Conservation (phyloP, 306 rosid species). For the Vigna trinervia region DNA sequence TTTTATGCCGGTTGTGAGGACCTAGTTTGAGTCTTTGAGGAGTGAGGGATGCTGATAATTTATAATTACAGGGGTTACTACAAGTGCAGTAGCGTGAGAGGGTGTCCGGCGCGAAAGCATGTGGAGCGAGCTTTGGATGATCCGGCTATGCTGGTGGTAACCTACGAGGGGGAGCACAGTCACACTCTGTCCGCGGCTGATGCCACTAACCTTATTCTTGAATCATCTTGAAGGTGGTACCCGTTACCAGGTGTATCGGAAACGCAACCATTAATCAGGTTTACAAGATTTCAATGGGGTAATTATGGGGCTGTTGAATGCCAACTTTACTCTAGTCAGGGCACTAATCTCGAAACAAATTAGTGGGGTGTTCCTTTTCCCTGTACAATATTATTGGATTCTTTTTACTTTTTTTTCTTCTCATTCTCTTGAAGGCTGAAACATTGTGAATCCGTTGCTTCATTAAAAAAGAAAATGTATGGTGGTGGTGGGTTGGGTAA, state of each 20-base stretch:
- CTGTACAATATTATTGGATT: slow-evolving; percentile 57
- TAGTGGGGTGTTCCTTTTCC: slow-evolving; percentile 58
- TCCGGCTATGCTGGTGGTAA: slow-evolving; percentile 78
- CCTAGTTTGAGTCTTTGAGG: neutral
- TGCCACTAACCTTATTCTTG: slow-evolving; percentile 73
- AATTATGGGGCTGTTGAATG: slow-evolving; percentile 43
- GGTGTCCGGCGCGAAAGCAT: slow-evolving; percentile 90
- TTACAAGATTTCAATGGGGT: slow-evolving; percentile 28
- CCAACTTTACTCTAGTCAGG: slow-evolving; percentile 40
- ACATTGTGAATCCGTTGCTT: slow-evolving; percentile 50
- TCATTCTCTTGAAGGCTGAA: slow-evolving; percentile 38
- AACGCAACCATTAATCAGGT: neutral
- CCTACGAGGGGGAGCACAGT: slow-evolving; percentile 87
- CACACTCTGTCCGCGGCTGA: slow-evolving; percentile 69
- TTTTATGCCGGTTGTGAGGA: neutral
- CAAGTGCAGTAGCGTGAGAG: slow-evolving; percentile 92
- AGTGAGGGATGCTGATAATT: neutral
- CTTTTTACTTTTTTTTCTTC: slow-evolving; percentile 39
- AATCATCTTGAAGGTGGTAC: slow-evolving; percentile 57
- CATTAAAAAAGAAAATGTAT: slow-evolving; percentile 35
- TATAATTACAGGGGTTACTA: slow-evolving; percentile 70
- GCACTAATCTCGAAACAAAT: slow-evolving; percentile 61
- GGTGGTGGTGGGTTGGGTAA: slow-evolving; percentile 74
- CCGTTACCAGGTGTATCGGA: neutral
- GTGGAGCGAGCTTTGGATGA: slow-evolving; percentile 91